Evolutionary conservation across 345 rosid species (phyloP), one percentile per base, ranked within the genome.

Genomic region (Rhizophora apiculata): DNA sequence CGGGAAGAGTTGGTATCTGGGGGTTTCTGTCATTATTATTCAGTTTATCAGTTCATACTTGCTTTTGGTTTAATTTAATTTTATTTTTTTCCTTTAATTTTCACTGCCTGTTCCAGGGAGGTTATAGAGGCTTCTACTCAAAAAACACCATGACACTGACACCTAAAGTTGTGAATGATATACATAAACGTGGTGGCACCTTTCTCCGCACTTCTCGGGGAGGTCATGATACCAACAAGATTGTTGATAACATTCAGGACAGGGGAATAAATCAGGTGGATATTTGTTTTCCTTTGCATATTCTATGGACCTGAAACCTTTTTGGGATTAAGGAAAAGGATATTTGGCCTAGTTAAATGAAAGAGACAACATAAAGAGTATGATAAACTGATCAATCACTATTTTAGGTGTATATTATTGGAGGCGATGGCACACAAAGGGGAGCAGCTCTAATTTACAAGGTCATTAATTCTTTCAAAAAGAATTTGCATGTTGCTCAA

Each of bases 181-280:
- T 94, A 62, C 98, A 94, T 76, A 94, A 94, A 78, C 90, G 96
- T 8, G 95, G 98, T 65, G 98, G 97, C 52, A 88, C 97, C 43
- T 78, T 88, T 76, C 93, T 94, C 70, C 80, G 79, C 57, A 91
- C 96, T 34, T 94, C 98, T 21, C 81, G 98, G 34, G 98, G 98
- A 67, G 96, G 97, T 71, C 96, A 94, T 66, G 95, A 91, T 82
- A 87, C 97, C 53, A 77, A 74, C 5, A 91, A 94, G 84, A 94
- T 94, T 68, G 97, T 91, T 60, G 97, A 94, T 85, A 94, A 79
- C 76, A 91, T 94, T 72, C 91, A 94, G 80, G 98, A 94, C 75
- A 81, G 93, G 74, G 88, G 89, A 76, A 89, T 94, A 62, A 94
- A 91, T 82, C 97, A 94, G 96, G 97, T 91, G 27, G 37, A 46